These are phyloP conservation scores for Chrysoporthe puriensis DNA, from an alignment of 2,329 filamentous ascomycete genomes.

Conservation along the genomic window DNA sequence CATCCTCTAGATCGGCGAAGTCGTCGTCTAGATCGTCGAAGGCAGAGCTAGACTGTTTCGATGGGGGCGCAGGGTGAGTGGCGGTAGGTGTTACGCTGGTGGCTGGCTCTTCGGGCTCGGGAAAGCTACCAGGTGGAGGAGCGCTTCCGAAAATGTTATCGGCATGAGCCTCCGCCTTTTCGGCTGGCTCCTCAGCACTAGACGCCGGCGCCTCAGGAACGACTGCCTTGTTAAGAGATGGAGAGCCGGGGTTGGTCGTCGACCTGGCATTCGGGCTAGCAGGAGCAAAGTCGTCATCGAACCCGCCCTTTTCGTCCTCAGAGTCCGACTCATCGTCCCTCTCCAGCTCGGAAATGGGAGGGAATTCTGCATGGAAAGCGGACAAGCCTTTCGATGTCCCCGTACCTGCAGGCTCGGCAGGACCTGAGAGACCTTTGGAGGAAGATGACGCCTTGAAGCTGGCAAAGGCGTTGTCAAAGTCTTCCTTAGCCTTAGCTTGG, in stretches of 20 bases:
- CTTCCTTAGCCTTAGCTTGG: conserved; percentile 69
- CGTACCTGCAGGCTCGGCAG: conserved; percentile 38
- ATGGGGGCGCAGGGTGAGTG: conserved; percentile 13
- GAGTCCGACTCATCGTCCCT: conserved; percentile 84
- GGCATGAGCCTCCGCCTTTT: conserved; percentile 25
- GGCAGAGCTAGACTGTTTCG: conserved; percentile 50
- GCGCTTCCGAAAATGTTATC: conserved; percentile 49
- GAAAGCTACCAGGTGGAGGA: conserved; percentile 32
- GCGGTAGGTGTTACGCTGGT: conserved; percentile 42
- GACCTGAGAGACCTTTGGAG: conserved; percentile 40
- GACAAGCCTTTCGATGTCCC: conserved; percentile 49
- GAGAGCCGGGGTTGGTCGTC: conserved; percentile 34
- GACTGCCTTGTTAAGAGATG: conserved; percentile 36
- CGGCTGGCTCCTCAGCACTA: conserved; percentile 26
- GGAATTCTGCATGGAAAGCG: conserved; percentile 78
- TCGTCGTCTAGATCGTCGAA: conserved; percentile 81
- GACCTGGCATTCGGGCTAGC: conserved; percentile 51
- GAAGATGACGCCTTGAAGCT: conserved; percentile 63
- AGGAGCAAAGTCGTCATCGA: conserved; percentile 90
- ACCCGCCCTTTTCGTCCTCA: conserved; percentile 77
- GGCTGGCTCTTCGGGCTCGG: conserved; percentile 33
- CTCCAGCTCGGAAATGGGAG: conserved; percentile 86
- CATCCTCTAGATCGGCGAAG: conserved; percentile 82
- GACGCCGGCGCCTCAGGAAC: conserved; percentile 32
- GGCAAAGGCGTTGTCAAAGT: conserved; percentile 85